Evolutionary conservation across 768 basidiomycete species (phyloP).

Genomic region (Hirschioporus abietinus): DNA sequence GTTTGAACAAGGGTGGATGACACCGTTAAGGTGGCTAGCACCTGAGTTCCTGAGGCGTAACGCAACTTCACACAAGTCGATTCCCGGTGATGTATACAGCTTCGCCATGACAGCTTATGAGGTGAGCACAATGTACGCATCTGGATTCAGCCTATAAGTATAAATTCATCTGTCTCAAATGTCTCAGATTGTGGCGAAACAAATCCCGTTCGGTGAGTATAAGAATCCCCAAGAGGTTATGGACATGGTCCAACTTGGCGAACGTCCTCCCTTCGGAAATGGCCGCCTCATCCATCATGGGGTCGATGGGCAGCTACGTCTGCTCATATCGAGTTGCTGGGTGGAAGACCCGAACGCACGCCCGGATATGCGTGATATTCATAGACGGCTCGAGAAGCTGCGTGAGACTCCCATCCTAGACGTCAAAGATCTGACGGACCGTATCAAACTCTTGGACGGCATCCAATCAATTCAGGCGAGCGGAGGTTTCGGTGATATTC

Average conservation of each 20-base stretch:
- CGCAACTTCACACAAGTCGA: background rate
- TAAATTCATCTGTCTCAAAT: too few species aligned
- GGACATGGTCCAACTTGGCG: background rate
- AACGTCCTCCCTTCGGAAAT: background rate
- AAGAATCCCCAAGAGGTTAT: background rate
- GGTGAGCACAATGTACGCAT: background rate
- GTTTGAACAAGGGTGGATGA: background rate
- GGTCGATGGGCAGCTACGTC: background rate
- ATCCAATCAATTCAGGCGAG: background rate
- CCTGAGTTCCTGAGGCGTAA: background rate
- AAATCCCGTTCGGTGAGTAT: background rate
- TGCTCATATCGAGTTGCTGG: background rate
- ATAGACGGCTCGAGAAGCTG: background rate
- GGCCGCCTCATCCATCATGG: background rate
- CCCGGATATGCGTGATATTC: background rate
- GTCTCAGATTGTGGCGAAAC: background rate
- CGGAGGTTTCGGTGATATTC: constrained; percentile 3
- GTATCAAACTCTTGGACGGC: background rate
- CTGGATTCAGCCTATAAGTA: too few species aligned
- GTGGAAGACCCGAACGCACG: background rate
- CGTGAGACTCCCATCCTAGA: background rate
- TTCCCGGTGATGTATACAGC: constrained; percentile 2
- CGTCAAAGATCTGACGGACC: background rate
- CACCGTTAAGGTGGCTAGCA: background rate
- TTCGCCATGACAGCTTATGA: constrained; percentile 4